phyloP scores from a whole-genome alignment of 257 asterid species.

The Capsicum baccatum region DNA sequence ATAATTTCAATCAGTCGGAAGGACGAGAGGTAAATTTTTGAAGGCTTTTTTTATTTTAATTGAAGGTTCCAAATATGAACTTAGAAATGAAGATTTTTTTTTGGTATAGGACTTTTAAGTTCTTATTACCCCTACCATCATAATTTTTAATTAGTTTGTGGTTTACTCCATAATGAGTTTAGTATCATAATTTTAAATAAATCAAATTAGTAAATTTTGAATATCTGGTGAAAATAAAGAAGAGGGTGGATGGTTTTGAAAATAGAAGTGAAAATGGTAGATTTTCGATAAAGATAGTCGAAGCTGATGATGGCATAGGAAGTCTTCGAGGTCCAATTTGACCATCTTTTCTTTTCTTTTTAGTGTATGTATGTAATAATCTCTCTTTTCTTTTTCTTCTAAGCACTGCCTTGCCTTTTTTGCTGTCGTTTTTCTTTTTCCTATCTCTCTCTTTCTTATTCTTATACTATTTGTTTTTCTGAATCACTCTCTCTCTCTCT shows the following conservation, averaged over 20 bases:
- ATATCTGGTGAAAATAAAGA: neutral
- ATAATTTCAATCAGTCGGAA: neutral
- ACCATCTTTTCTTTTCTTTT: slow-evolving; percentile 87
- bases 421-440: slow-evolving; percentile 73
- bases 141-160: neutral
- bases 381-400: slow-evolving; percentile 56
- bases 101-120: neutral
- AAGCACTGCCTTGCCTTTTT: slow-evolving; percentile 66
- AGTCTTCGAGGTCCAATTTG: slow-evolving; percentile 97
- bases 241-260: neutral
- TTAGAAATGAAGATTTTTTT: neutral
- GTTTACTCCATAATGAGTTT: neutral
- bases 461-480: slow-evolving; percentile 29
- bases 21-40: neutral
- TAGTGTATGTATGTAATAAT: slow-evolving; percentile 30
- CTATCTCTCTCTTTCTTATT: slow-evolving; percentile 36
- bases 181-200: neutral
- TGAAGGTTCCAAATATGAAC: neutral
- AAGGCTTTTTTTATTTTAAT: neutral
- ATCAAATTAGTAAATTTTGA: neutral
- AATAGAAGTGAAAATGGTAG: slow-evolving; percentile 51
- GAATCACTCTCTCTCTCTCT: slow-evolving; percentile 37
- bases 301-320: slow-evolving; percentile 67
- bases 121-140: neutral
- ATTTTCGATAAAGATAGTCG: slow-evolving; percentile 89